Evolutionary conservation across 1,139 yeast species (phyloP).

Genomic region (Geotrichum australiense): DNA sequence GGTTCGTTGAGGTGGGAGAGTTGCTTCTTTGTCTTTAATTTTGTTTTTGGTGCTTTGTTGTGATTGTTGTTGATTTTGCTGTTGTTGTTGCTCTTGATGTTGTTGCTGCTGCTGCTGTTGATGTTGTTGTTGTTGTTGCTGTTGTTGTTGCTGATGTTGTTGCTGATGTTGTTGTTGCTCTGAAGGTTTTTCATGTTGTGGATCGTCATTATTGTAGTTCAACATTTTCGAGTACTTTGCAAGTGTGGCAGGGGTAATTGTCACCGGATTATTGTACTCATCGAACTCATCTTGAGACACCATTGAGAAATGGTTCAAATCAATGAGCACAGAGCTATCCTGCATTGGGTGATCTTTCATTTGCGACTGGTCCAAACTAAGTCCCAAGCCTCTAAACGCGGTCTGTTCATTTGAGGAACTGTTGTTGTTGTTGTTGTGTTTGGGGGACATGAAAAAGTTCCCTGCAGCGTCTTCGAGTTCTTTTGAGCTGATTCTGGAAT

Average conservation of each 20-base stretch:
- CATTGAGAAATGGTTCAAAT: slow-evolving; percentile 14
- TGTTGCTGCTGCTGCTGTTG: not conserved
- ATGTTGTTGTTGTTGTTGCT: not conserved
- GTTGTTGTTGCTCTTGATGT: not conserved
- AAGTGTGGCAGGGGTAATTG: slow-evolving; percentile 26
- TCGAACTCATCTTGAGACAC: slow-evolving; percentile 6
- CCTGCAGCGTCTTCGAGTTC: slow-evolving; percentile 14
- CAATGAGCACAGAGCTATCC: slow-evolving; percentile 7
- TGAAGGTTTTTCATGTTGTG: not conserved
- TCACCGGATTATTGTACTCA: slow-evolving; percentile 18
- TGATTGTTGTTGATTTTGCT: not conserved
- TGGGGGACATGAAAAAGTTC: slow-evolving; percentile 17
- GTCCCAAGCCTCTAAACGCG: slow-evolving; percentile 11
- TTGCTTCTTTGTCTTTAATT: not conserved
- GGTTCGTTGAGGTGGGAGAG: slow-evolving; percentile 11
- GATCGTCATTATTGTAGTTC: slow-evolving; percentile 8
- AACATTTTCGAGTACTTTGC: slow-evolving; percentile 27
- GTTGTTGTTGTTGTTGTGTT: slow-evolving; percentile 12
- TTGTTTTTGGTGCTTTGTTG: not conserved
- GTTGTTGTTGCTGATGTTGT: not conserved
- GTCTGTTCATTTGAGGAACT: slow-evolving; percentile 4
- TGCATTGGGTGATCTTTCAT: slow-evolving; percentile 3
- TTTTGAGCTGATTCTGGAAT: slow-evolving; percentile 5
- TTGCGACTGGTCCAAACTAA: slow-evolving; percentile 9
- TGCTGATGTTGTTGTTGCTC: not conserved